These are phyloP conservation scores for Pyrrhoderma lamaoense DNA, from an alignment of 1,284 basidiomycete genomes.

Conservation along the genomic window DNA sequence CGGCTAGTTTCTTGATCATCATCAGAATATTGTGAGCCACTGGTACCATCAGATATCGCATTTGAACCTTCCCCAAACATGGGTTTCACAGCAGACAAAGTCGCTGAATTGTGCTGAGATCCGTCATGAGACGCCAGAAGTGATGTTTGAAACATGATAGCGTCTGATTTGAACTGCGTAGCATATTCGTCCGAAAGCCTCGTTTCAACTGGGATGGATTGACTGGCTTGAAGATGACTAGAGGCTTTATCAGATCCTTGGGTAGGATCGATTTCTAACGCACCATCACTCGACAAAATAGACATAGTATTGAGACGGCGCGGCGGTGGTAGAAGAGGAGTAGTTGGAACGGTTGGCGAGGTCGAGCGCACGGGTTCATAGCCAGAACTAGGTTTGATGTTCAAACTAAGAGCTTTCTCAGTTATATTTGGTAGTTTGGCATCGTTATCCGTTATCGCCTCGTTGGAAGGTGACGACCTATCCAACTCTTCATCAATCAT, in stretches of 20 bases:
- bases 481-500: slow-evolving; percentile 20
- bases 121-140: background rate
- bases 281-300: slow-evolving; percentile 41
- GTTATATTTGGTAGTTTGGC: background rate
- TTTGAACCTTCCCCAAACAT: background rate
- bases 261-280: slow-evolving; percentile 27
- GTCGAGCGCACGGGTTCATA: slow-evolving; percentile 43
- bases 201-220: no score
- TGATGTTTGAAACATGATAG: slow-evolving; percentile 3
- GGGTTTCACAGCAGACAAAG: slow-evolving; percentile 8
- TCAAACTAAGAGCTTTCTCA: background rate
- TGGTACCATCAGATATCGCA: slow-evolving; percentile 18
- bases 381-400: slow-evolving; percentile 8
- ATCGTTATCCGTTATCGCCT: background rate
- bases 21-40: slow-evolving; percentile 27
- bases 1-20: slow-evolving; percentile 23
- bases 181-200: slow-evolving; percentile 15
- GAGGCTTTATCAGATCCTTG: background rate
- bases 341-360: slow-evolving; percentile 46
- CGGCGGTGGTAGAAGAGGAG: slow-evolving; percentile 56
- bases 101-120: slow-evolving; percentile 11
- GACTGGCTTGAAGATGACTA: background rate
- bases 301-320: slow-evolving; percentile 27
- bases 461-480: background rate
- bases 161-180: slow-evolving; percentile 6